Conservation (phyloP, 2,329 filamentous ascomycete species). For the Botryotinia calthae region DNA sequence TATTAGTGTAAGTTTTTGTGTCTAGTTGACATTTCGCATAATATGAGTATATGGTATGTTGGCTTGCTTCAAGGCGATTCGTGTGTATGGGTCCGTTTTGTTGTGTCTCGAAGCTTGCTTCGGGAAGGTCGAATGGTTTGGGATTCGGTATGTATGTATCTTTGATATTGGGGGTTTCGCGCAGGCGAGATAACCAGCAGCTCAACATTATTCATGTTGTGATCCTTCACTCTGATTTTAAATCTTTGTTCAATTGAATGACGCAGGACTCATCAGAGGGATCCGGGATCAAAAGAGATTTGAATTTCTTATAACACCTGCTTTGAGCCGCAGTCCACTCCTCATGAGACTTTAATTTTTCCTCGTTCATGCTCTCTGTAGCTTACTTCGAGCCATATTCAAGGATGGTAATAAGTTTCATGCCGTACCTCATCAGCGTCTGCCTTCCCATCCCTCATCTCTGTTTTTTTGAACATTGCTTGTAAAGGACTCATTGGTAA, state of each 20-base stretch:
- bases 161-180: background rate
- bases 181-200: background rate
- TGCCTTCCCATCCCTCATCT: slow-evolving; percentile 23
- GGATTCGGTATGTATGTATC: background rate
- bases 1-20: background rate
- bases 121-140: background rate
- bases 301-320: background rate
- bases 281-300: background rate
- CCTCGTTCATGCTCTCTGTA: background rate
- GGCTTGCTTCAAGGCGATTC: background rate
- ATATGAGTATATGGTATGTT: background rate
- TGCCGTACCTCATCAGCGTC: slow-evolving; percentile 25
- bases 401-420: slow-evolving; percentile 35
- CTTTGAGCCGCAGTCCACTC: background rate
- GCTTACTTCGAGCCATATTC: slow-evolving; percentile 11
- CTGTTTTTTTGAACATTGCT: slow-evolving; percentile 29
- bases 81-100: too few species aligned
- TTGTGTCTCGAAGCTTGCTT: background rate
- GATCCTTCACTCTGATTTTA: background rate
- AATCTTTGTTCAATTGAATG: too few species aligned
- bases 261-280: too few species aligned
- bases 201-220: background rate
- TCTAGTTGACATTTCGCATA: background rate
- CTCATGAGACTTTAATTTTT: background rate
- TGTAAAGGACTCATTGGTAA: slow-evolving; percentile 31